Evolutionary conservation across 2,329 filamentous ascomycete genomes (phyloP), one percentile per base, ranked within the genome.

Genomic region (Nemania sp.): DNA sequence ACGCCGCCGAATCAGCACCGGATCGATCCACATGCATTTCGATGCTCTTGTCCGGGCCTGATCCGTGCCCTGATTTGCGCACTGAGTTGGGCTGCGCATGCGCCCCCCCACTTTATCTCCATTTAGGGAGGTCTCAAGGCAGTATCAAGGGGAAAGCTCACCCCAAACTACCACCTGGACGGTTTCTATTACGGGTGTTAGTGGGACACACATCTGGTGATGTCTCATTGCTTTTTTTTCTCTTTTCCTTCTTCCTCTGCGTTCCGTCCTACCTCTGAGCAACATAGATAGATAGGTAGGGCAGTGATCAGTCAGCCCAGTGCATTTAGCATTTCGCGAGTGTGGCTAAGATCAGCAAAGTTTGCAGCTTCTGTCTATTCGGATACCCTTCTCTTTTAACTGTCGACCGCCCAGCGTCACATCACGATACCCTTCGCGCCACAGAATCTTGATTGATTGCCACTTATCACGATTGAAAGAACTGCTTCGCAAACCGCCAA

Each of bases 401-500:
- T n/a, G n/a, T n/a, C n/a, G n/a, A n/a, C n/a, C n/a, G n/a, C n/a
- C n/a, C n/a, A n/a, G n/a, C n/a, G n/a, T n/a, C n/a, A n/a, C n/a
- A n/a, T n/a, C 15, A n/a, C 8, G 15, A 40, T 24, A 40, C 20
- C 3, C 36, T 17, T 39, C 19, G 6, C 9, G 2, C 26, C 36
- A 33, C 36, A 22, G 24, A 49, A 36, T 36, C 47, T 41, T 41
- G 40, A 26, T 41, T 50, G 41, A 34, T 42, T 31, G 22, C 17
- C 20, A 20, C 47, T 36, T 37, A 15, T 30, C 42, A 43, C 11
- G 24, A 30, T 20, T 39, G 46, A 28, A 28, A 28, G 6, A 28
- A 14, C 37, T 41, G 36, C 40, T 41, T 41, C 43, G 42, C 52
- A 61, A 54, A n/a, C 60, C 56, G 59, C 58, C 66, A 73, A 64